A percentile compares a stretch with the other conserved stretches of the same genome.
Conservation (phyloP, 2,329 filamentous ascomycete genomes). For the Arthrobotrys pseudoclavata region DNA sequence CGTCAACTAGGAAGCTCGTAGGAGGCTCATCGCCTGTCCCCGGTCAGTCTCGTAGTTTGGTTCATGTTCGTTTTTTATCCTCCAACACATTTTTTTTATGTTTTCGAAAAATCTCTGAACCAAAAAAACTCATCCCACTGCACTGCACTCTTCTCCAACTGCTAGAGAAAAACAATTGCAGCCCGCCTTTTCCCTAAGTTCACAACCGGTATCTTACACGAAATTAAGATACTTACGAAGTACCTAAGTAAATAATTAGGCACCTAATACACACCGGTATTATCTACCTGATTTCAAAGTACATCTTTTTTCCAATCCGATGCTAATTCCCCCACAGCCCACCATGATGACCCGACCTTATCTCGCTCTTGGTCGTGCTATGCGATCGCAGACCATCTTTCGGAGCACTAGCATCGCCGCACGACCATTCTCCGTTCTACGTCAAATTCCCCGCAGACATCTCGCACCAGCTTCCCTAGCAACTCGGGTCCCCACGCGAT, state of each 20-base stretch:
- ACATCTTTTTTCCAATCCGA: background rate
- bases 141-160: background rate
- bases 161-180: background rate
- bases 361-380: constrained; percentile 37
- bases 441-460: background rate
- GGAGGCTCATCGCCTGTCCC: no score
- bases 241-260: no score
- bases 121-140: background rate
- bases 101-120: background rate
- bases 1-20: no score
- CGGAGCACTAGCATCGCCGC: constrained; percentile 3
- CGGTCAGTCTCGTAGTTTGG: no score
- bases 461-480: background rate
- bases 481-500: background rate
- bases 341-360: constrained; percentile 50
- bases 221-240: background rate
- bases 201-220: background rate
- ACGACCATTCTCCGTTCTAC: background rate
- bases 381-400: constrained; percentile 35
- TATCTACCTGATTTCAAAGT: no score
- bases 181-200: background rate
- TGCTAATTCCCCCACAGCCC: background rate
- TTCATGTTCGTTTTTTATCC: background rate
- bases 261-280: no score
- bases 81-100: constrained; percentile 8